Evolutionary conservation across 495 filamentous ascomycete species (phyloP), one percentile per base, ranked within the genome.

Genomic region (Hypoxylon fragiforme): DNA sequence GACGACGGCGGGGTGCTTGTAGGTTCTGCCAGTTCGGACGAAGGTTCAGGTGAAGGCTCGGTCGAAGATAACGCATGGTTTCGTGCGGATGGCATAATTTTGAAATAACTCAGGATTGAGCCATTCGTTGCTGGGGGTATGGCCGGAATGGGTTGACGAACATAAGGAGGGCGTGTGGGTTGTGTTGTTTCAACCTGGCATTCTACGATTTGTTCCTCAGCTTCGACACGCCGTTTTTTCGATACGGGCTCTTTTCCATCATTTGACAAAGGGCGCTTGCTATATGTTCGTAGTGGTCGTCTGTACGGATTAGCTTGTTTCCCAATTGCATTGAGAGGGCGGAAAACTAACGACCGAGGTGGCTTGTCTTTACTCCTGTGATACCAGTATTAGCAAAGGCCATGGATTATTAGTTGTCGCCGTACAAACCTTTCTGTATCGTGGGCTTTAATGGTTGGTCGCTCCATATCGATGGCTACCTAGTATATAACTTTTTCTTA

Each of bases 51-150:
- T 7, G 55, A 59, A 8, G 50, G 28, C 15, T 44, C 9, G 3
- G 63, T n/a, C n/a, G n/a, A n/a, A n/a, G n/a, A n/a, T n/a, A n/a
- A n/a, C n/a, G n/a, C n/a, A n/a, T n/a, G n/a, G n/a, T n/a, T n/a
- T n/a, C n/a, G n/a, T n/a, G n/a, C n/a, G n/a, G n/a, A n/a, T n/a
- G n/a, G n/a, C n/a, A n/a, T n/a, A n/a, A n/a, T n/a, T n/a, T 67
- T 71, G 50, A 78, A 78, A 58, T 74, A 78, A 14, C 67, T 68
- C 8, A 70, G 49, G 36, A 78, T 78, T 22, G 74, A 72, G 1
- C 66, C 66, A 28, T 69, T 66, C 40, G 66, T 71, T 1, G 51
- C 44, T 2, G 47, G 49, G 36, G 54, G 57, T 1, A 59, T 40
- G 3, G 12, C 37, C 4, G 58, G 53, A 12, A 54, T 57, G 32